Percentiles rank a stretch among this genome's conserved stretches.
phyloP scores from a whole-genome alignment of 176 grass and related monocot genomes.

The Juncus effusus region DNA sequence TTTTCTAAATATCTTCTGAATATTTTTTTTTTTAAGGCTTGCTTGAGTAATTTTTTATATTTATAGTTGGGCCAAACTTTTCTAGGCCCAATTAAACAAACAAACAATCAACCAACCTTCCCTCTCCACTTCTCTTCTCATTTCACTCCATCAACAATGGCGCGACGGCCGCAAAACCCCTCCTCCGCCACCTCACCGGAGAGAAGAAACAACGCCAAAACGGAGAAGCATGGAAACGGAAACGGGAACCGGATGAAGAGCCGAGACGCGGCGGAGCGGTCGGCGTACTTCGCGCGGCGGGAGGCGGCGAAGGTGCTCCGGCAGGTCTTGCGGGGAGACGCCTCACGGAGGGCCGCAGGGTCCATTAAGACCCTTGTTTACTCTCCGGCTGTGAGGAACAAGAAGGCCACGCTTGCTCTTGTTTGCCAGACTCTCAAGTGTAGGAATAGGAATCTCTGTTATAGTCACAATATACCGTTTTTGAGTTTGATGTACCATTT shows the following conservation, averaged over 20 bases:
- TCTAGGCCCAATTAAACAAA: too few species aligned
- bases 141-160: conserved; percentile 28
- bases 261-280: conserved; percentile 53
- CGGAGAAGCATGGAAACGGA: background rate
- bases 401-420: conserved; percentile 85
- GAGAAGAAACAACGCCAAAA: conserved; percentile 18
- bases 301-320: conserved; percentile 88
- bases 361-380: conserved; percentile 89
- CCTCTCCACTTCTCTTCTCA: too few species aligned
- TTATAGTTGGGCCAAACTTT: too few species aligned
- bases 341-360: conserved; percentile 40
- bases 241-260: conserved; percentile 43
- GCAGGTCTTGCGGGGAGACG: conserved; percentile 72
- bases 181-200: conserved; percentile 15
- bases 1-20: too few species aligned
- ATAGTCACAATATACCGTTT: background rate
- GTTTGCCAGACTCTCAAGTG: conserved; percentile 95
- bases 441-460: conserved; percentile 19
- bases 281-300: conserved; percentile 86
- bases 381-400: conserved; percentile 75
- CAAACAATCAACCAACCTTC: too few species aligned
- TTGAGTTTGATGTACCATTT: background rate
- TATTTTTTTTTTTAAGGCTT: too few species aligned
- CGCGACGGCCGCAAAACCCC: conserved; percentile 38
- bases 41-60: too few species aligned